Conservation (phyloP, 345 rosid species). For the Balakata baccata region DNA sequence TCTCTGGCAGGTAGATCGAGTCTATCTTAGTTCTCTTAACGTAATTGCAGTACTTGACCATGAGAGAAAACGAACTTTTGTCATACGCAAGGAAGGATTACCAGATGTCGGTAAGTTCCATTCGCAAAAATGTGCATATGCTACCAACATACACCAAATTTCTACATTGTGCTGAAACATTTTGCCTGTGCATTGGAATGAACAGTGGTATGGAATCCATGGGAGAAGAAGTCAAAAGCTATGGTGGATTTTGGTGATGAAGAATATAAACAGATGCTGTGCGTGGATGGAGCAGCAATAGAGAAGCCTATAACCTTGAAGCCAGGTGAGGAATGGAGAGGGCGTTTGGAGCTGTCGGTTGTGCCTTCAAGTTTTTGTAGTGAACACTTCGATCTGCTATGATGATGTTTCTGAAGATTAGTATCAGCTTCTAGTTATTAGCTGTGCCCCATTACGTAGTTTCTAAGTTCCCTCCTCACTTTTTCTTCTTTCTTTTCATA, state of each 20-base stretch:
- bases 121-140: not conserved
- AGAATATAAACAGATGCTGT: constrained; percentile 26
- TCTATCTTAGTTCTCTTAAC: constrained; percentile 62
- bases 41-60: constrained; percentile 75
- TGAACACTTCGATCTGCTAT: constrained; percentile 21
- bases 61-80: constrained; percentile 65
- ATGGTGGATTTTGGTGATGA: constrained; percentile 26
- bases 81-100: constrained; percentile 68
- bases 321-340: constrained; percentile 31
- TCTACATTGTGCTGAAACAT: not conserved
- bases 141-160: not conserved
- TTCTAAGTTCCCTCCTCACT: not conserved
- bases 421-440: not conserved
- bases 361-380: constrained; percentile 32
- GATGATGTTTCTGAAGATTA: not conserved
- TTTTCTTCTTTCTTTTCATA: not conserved
- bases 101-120: constrained; percentile 47
- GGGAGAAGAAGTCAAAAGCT: constrained; percentile 31
- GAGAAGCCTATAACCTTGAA: constrained; percentile 28
- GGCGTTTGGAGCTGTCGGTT: constrained; percentile 23
- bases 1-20: constrained; percentile 64
- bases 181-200: not conserved
- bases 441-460: not conserved
- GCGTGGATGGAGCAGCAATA: constrained; percentile 21
- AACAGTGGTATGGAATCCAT: constrained; percentile 32